phyloP scores from a whole-genome alignment of 805 yeast genomes.

The Ogataea paraovalis region DNA sequence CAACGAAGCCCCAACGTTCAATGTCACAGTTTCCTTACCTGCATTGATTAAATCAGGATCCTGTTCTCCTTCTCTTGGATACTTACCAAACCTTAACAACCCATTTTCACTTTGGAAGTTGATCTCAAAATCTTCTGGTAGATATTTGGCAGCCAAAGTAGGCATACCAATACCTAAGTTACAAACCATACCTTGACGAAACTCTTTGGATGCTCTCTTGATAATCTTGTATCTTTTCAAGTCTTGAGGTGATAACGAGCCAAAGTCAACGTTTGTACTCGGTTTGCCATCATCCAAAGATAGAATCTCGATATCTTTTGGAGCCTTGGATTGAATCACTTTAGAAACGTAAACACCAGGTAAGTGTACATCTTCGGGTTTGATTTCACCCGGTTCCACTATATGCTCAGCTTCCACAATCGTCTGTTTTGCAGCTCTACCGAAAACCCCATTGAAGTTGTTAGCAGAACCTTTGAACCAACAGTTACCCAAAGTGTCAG shows the following conservation, averaged over 20 bases:
- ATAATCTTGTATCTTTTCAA: conserved; percentile 34
- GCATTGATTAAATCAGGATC: conserved; percentile 48
- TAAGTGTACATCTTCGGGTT: conserved; percentile 43
- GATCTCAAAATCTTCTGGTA: conserved; percentile 35
- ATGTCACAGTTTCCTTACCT: conserved; percentile 48
- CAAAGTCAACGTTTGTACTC: conserved; percentile 2
- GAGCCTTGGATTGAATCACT: conserved; percentile 38
- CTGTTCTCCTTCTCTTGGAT: conserved; percentile 38
- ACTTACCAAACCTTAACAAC: conserved; percentile 47
- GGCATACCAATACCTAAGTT: conserved; percentile 52
- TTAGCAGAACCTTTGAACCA: conserved; percentile 44
- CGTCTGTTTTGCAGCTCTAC: conserved; percentile 41
- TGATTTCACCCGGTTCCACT: conserved; percentile 41
- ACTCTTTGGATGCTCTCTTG: conserved; percentile 43
- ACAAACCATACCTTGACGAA: conserved; percentile 39
- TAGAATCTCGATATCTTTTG: conserved; percentile 40
- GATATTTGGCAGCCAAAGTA: conserved; percentile 41
- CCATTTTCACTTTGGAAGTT: conserved; percentile 48
- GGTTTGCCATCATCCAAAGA: conserved; percentile 20
- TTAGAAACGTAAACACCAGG: conserved; percentile 42
- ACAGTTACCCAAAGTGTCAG: conserved; percentile 45
- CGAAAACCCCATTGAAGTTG: conserved; percentile 44
- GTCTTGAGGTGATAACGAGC: conserved; percentile 4
- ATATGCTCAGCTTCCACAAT: conserved; percentile 49
- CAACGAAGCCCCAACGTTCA: conserved; percentile 42